Evolutionary conservation across 176 grass and related monocot species (phyloP), one percentile per base, ranked within the genome.

Genomic region (Pontederia paniculata): DNA sequence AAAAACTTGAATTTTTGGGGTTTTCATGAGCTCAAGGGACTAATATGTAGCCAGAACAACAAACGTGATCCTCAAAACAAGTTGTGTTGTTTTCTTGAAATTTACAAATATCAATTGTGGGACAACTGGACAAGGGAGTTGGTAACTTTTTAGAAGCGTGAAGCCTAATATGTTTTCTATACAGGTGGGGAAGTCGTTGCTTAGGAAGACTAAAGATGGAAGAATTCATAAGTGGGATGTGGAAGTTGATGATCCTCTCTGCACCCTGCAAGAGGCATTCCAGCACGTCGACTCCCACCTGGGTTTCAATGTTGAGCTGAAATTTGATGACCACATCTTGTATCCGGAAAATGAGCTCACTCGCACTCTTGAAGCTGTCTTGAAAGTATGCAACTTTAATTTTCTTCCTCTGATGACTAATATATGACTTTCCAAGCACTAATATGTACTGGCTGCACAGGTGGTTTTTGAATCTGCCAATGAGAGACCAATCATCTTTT

Each of bases 281-380:
- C 76, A 97, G 70, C 67, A 73, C 55, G 91, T 89, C 7, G 76
- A 81, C 52, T 65, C 72, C 1, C 70, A 76, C 12, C 9, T 97
- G 43, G 86, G 91, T 22, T 97, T 97, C 79, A 97, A 97, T 17
- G 57, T 97, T 1, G 91, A 97, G 73, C 54, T 97, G 0, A 97
- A 97, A 72, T 90, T 97, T 20, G 86, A 87, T 21, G 91, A 97
- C 61, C 3, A 74, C 66, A 17, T 81, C 22, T 48, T 76, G 17
- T 97, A 90, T 77, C 23, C 49, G 43, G 91, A 90, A 23, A 73
- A 83, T 23, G 65, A 90, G 63, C 83, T 97, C 14, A 81, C 53
- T 55, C 71, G 31, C 45, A 61, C 12, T 50, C 77, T 97, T 56
- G 79, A 77, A 58, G 68, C 59, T 23, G 75, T 84, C 49, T 74